Evolutionary conservation across 2,329 filamentous ascomycete species (phyloP), one percentile per base, ranked within the genome.

Genomic region (Escovopsis sp.): DNA sequence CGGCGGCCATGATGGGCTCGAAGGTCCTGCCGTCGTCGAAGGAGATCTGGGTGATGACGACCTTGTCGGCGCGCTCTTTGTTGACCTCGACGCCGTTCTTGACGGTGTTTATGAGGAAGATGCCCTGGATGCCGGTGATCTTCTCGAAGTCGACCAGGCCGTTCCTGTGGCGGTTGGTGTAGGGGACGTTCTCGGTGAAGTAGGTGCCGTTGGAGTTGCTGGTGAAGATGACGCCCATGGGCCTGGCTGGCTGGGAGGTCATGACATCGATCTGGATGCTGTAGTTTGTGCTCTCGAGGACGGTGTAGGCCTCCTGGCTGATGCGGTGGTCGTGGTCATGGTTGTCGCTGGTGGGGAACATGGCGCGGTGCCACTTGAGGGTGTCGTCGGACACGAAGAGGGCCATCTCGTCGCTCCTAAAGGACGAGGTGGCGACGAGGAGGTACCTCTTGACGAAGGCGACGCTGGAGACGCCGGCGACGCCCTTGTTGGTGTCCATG

Each of bases 141-240:
- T 94, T 94, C 59, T 98, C 91, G 54, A 96, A 98, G 59, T 98
- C 91, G 40, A 98, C 88, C 44, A 79, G 75, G 3, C 86, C 87
- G 26, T 66, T 63, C 9, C 59, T 53, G 54, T 89, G 83, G 53
- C 88, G 82, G 60, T 98, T 96, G 32, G 89, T 95, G 59, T 95
- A 82, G 45, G 93, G 84, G 43, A 89, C 74, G 54, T 94, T 96
- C 55, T 82, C 80, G 2, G 84, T 91, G 59, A 96, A 98, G 61
- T 89, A 95, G 3, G 87, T 95, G 47, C 91, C 91, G 57, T 96
- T 93, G 30, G 88, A 96, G 59, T 98, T 98, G 58, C 89, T 96
- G 6, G 87, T 94, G 55, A 95, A 89, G 44, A 98, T 70, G 10
- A 83, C 79, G 32, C 91, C 93, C 75, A 94, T 89, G 0, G 82